Percentiles rank a stretch among this genome's conserved stretches.
Evolutionary conservation across 2,329 filamentous ascomycete genomes (phyloP).

Genomic region (Thielaviopsis populi): DNA sequence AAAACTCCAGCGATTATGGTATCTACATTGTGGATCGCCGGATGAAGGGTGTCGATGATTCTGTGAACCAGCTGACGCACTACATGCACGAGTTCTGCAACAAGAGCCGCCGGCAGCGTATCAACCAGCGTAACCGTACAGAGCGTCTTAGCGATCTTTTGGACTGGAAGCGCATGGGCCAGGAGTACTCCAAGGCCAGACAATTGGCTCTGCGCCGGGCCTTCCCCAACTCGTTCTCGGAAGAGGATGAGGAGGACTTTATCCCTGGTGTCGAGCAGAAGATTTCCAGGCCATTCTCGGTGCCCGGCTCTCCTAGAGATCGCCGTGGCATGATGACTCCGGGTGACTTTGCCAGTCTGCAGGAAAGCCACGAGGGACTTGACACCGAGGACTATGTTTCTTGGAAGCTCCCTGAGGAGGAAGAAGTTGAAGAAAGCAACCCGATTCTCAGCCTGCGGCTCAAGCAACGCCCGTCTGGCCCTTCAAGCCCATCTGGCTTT

Average conservation of each 20-base stretch:
- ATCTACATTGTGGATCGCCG: constrained; percentile 98
- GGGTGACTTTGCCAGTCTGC: constrained; percentile 89
- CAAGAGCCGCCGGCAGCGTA: constrained; percentile 90
- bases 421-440: constrained; percentile 64
- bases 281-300: constrained; percentile 85
- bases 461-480: constrained; percentile 30
- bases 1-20: constrained; percentile 94
- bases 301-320: constrained; percentile 83
- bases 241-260: constrained; percentile 74
- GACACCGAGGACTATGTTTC: constrained; percentile 96
- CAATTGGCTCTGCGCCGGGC: constrained; percentile 83
- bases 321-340: constrained; percentile 97
- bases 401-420: constrained; percentile 93
- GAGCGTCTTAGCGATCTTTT: constrained; percentile 87
- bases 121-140: constrained; percentile 96
- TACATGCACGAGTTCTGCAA: constrained; percentile 81
- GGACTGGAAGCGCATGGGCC: constrained; percentile 98
- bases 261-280: constrained; percentile 89
- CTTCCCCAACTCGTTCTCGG: constrained; percentile 75
- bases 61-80: constrained; percentile 78
- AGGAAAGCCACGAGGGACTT: constrained; percentile 84
- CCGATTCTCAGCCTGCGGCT: constrained; percentile 44
- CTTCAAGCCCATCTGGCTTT: constrained; percentile 17
- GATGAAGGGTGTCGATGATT: constrained; percentile 91
- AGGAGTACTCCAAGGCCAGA: constrained; percentile 97